phyloP scores from a whole-genome alignment of 345 rosid genomes.

The Syzygium aqueum region DNA sequence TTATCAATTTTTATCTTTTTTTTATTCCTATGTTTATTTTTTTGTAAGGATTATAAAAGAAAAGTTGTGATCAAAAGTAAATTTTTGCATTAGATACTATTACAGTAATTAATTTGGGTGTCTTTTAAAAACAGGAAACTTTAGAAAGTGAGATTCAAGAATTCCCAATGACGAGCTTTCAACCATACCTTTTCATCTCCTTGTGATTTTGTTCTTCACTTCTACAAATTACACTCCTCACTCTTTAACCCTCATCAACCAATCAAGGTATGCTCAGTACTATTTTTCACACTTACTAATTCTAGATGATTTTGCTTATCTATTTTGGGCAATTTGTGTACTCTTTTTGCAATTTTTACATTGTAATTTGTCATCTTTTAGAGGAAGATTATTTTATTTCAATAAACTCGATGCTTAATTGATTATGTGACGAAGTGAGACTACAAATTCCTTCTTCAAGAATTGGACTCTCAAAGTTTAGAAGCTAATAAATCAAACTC shows the following conservation, averaged over 20 bases:
- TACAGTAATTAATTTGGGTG: neutral
- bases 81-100: neutral
- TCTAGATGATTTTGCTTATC: neutral
- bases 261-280: neutral
- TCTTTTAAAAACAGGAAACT: neutral
- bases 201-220: neutral
- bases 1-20: neutral
- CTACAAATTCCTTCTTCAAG: neutral
- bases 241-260: neutral
- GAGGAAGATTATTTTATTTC: neutral
- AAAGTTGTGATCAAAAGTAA: neutral
- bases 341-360: neutral
- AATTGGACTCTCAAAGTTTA: neutral
- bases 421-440: neutral
- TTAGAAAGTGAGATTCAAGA: neutral
- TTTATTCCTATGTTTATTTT: neutral
- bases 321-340: neutral
- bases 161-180: neutral
- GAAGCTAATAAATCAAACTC: neutral
- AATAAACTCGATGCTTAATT: neutral
- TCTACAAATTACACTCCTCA: neutral
- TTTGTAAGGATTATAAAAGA: neutral
- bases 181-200: neutral
- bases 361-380: neutral
- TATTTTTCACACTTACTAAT: neutral